These are phyloP conservation scores for Gracilaria caudata DNA, from an alignment of 23 red algal species.

Conservation along the genomic window DNA sequence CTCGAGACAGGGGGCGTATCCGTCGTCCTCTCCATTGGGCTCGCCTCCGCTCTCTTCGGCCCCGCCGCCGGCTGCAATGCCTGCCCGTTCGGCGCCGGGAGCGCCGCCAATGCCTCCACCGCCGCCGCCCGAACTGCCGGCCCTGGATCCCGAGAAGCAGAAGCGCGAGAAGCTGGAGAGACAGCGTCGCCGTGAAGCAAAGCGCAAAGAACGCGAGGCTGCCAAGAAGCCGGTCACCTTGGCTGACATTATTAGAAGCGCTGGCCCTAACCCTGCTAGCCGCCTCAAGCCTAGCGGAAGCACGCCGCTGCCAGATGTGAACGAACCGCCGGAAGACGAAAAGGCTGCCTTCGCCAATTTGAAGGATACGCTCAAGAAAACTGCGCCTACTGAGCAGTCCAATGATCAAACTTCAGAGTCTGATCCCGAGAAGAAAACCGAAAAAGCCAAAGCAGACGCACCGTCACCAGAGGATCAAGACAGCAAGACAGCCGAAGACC, in stretches of 20 bases:
- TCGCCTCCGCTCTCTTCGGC: neutral
- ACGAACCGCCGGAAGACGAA: slow-evolving; percentile 5
- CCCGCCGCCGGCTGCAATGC: neutral
- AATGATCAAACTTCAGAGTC: neutral
- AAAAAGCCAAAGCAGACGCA: neutral
- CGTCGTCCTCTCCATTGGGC: neutral
- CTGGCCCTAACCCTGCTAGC: slow-evolving; percentile 65
- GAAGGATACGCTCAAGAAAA: slow-evolving; percentile 26
- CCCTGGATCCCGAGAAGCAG: slow-evolving; percentile 55
- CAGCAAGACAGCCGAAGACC: neutral
- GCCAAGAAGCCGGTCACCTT: slow-evolving; percentile 75
- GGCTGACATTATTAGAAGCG: slow-evolving; percentile 69
- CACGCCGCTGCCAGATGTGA: slow-evolving; percentile 21
- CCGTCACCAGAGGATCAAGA: neutral
- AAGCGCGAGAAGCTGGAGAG: slow-evolving; percentile 57
- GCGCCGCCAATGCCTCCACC: slow-evolving; percentile 52
- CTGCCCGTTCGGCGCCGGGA: neutral
- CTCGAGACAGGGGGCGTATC: neutral
- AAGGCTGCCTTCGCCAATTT: slow-evolving; percentile 7
- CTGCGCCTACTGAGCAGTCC: neutral
- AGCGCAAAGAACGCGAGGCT: slow-evolving; percentile 53
- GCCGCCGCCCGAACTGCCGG: slow-evolving; percentile 13
- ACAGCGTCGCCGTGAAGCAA: slow-evolving; percentile 61
- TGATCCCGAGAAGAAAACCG: neutral
- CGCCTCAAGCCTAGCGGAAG: slow-evolving; percentile 66